Evolutionary conservation across 768 basidiomycete genomes (phyloP), one percentile per base, ranked within the genome.

Genomic region (Podaxis sp.): DNA sequence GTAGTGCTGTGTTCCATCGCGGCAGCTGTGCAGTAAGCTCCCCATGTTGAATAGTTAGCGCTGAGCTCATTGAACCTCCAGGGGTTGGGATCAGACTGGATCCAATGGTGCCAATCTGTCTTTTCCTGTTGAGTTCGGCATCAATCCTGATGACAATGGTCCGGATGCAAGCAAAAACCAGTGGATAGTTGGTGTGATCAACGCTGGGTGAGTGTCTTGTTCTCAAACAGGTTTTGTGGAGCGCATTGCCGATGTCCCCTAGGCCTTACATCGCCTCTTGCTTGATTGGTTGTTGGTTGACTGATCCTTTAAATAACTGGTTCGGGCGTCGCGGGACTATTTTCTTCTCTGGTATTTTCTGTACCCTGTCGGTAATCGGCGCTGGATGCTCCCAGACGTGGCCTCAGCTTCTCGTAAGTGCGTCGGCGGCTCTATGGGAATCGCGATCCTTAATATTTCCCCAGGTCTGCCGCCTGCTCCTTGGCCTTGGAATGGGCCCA

Each of bases 151-250:
- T 19, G 63, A 63, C 2, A 66, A 67, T 15, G 66, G 66, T 43
- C 76, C 77, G 13, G 69, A 78, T 53, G 64, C 67, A 19, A 62
- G 63, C 19, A 77, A 71, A 27, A 84, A 91, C 65, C 73, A 84
- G 64, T 91, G 89, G 89, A 73, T 90, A 9, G 79, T 91, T 29
- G 90, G 90, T 51, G 70, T 89, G 29, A 80, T 92, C 55, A 91
- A 91, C 69, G 79, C 88, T 9, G 89, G 73, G 76, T 77, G 65
- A 51, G 73, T 63, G 36, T 57, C 46, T 33, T 49, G n/a, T 41
- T 25, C n/a, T 33, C 27, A 13, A 3, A 38, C 37, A n/a, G 15
- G 29, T 57, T 47, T 13, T 63, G 5, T 29, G n/a, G 57, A 49
- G 19, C 33, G 2, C 19, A 37, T 40, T 19, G 37, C 38, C 38